Evolutionary conservation across 129 eudicot genomes (phyloP).

Genomic region (Saussurea involucrata): DNA sequence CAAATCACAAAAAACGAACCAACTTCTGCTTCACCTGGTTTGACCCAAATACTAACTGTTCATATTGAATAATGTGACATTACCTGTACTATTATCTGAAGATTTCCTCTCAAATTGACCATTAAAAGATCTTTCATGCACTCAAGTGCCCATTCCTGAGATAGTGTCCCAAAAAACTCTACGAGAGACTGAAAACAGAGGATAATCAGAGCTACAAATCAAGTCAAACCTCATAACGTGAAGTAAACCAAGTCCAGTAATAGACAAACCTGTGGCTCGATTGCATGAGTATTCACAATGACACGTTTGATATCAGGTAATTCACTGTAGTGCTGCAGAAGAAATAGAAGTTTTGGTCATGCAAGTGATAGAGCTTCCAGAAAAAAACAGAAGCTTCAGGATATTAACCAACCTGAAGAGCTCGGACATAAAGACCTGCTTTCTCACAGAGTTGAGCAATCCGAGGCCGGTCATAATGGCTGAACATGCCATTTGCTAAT

Average conservation of each 20-base stretch:
- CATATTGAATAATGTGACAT: background rate
- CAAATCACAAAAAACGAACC: background rate
- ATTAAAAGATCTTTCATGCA: slow-evolving; percentile 92
- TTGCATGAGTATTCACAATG: slow-evolving; percentile 94
- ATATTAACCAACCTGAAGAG: slow-evolving; percentile 65
- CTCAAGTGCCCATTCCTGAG: slow-evolving; percentile 88
- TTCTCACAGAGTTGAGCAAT: slow-evolving; percentile 97
- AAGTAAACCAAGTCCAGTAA: background rate
- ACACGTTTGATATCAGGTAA: slow-evolving; percentile 87
- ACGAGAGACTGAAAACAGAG: slow-evolving; percentile 67
- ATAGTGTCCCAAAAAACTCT: slow-evolving; percentile 86
- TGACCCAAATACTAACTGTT: background rate
- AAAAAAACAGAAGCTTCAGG: background rate
- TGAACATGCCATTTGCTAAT: slow-evolving; percentile 93
- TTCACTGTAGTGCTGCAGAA: slow-evolving; percentile 66
- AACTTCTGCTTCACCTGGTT: background rate
- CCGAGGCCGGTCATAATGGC: slow-evolving; percentile 92
- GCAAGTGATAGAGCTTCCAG: background rate
- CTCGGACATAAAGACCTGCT: slow-evolving; percentile 90
- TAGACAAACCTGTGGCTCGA: slow-evolving; percentile 80
- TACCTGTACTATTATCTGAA: slow-evolving; percentile 96
- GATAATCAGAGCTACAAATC: background rate
- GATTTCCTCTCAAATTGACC: slow-evolving; percentile 89
- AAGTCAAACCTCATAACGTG: background rate
- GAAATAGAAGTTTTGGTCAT: background rate